Evolutionary conservation across 331 rosid species (phyloP), one percentile per base, ranked within the genome.

Genomic region (Arachis monticola): DNA sequence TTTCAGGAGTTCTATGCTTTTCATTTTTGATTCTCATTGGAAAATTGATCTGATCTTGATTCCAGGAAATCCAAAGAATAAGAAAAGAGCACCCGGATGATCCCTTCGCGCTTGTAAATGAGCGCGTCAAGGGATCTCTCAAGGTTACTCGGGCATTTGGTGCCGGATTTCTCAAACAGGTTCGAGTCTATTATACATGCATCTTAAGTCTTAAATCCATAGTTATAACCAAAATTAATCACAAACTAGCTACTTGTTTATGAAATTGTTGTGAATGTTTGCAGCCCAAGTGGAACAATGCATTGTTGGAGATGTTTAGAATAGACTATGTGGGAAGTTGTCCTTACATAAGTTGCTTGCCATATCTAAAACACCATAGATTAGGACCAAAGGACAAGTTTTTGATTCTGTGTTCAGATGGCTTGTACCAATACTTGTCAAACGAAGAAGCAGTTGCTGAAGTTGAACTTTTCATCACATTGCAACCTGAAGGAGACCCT

Each of bases 151-250:
- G 98, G 35, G 98, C 99, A 5, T 95, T 92, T 48, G 99, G 99
- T 64, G 98, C 99, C 1, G 99, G 98, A 70, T 95, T 90, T 78
- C 98, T 95, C 80, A 95, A 95, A 87, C 97, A 92, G 99, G 99
- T 95, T 75, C 48, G 84, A 69, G 50, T 42, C 61, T 70, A 44
- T 48, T 30, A 6, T n/a, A 11, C 4, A 27, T 71, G 35, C 35
- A 3, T 67, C 66, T 3, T n/a, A n/a, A n/a, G n/a, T n/a, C n/a
- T n/a, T n/a, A n/a, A n/a, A n/a, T n/a, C n/a, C n/a, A n/a, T n/a
- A n/a, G n/a, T n/a, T n/a, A n/a, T n/a, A n/a, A n/a, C n/a, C n/a
- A n/a, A n/a, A n/a, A n/a, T n/a, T n/a, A n/a, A n/a, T n/a, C n/a
- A n/a, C n/a, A n/a, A n/a, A n/a, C n/a, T n/a, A n/a, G n/a, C n/a